phyloP scores from a whole-genome alignment of 257 asterid species.

The Solanum chiquidenum region DNA sequence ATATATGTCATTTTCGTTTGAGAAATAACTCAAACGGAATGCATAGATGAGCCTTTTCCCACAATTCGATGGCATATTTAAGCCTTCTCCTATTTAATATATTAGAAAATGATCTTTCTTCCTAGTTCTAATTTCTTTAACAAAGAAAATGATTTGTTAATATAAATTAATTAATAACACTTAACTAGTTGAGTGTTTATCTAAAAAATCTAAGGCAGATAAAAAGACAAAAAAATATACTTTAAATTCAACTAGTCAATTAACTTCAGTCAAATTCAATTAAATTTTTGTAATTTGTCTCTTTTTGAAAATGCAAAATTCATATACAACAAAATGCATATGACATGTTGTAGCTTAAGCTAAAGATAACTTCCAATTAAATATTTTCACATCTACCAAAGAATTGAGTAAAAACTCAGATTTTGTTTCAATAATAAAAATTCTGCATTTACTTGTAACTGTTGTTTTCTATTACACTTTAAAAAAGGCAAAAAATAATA shows the following conservation, averaged over 20 bases:
- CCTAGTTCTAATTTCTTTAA: neutral
- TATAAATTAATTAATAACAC: neutral
- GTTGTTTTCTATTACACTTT: neutral
- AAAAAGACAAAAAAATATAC: neutral
- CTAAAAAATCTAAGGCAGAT: neutral
- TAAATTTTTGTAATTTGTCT: neutral
- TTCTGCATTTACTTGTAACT: neutral
- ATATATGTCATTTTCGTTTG: neutral
- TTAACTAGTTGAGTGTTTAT: neutral
- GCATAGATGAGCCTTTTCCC: neutral
- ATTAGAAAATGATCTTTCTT: neutral
- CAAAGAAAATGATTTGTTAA: neutral
- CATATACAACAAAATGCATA: neutral
- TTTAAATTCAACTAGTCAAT: neutral
- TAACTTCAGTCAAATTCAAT: neutral
- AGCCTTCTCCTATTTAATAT: neutral
- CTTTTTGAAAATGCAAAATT: neutral
- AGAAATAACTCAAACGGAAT: neutral
- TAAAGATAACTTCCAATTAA: neutral
- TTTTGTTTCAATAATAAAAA: neutral
- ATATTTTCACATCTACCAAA: neutral
- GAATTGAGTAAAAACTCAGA: neutral
- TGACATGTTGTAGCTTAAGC: neutral
- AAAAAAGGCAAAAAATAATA: neutral
- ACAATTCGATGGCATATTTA: neutral